Evolutionary conservation across 257 asterid species (phyloP), one percentile per base, ranked within the genome.

Genomic region (Verbena officinalis): DNA sequence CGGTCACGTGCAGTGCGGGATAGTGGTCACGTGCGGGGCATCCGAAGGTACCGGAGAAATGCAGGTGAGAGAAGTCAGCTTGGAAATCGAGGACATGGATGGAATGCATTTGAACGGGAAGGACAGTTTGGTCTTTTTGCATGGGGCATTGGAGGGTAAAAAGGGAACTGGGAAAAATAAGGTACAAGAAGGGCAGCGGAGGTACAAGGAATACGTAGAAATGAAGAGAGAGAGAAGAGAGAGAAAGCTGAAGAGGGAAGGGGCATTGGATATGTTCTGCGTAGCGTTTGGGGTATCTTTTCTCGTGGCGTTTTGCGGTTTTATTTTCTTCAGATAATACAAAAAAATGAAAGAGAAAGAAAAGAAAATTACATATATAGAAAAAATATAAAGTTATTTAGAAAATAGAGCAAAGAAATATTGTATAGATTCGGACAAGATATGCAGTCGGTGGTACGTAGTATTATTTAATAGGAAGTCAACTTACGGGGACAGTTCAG

Each of bases 11-110:
- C 84, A 77, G 79, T 87, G 86, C 65, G 81, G 67, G 62, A 74
- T 83, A 19, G 73, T 82, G 67, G 85, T 86, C 76, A 88, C 88
- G 69, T 89, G 96, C 84, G 81, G 86, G 0, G 71, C 77, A 22
- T 71, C 83, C 2, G 94, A 84, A 62, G 73, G 76, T 1, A 36
- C 40, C 13, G 95, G 95, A 53, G 88, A 75, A 64, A 80, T 83
- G 97, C 95, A 84, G 67, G 83, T 93, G 75, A 86, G 71, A 65
- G 96, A 90, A 71, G 97, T 90, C 23, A 75, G 95, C 74, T 30
- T 88, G 71, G 86, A 81, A 70, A 75, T 88, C 70, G 97, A 88
- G 78, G 87, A 90, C 74, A 72, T 86, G 80, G 96, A 94, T 15
- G 96, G 95, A n/a, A 67, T 13, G 67, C 88, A 84, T 4, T 60